Evolutionary conservation across 2,329 filamentous ascomycete species (phyloP).

Genomic region (Exophiala dermatitidis): DNA sequence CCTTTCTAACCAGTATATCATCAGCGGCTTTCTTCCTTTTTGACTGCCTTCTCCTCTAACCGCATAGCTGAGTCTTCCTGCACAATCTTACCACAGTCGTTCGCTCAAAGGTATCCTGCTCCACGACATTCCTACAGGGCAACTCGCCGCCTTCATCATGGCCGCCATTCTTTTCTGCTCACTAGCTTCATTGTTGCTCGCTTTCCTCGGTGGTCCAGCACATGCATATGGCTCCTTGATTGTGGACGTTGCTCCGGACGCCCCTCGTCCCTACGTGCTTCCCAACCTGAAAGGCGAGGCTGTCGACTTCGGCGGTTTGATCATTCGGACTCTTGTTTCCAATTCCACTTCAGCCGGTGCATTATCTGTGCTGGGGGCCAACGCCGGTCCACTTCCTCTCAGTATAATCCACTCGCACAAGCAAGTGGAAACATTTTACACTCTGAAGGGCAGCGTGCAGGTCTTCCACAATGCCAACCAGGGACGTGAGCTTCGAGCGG

Average conservation of each 20-base stretch:
- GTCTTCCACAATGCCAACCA: constrained; percentile 21
- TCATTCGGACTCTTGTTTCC: constrained; percentile 19
- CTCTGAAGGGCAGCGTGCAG: constrained; percentile 19
- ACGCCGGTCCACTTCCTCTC: constrained; percentile 16
- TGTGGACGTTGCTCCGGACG: constrained; percentile 13
- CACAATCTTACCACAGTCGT: too few species aligned
- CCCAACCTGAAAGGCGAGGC: constrained; percentile 19
- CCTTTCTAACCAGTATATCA: too few species aligned
- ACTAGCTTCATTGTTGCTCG: not conserved
- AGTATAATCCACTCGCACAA: constrained; percentile 20
- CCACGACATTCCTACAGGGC: too few species aligned
- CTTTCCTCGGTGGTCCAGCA: not conserved
- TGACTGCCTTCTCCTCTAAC: too few species aligned
- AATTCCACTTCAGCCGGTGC: constrained; percentile 16
- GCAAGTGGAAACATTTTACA: constrained; percentile 22
- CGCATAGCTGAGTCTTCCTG: too few species aligned
- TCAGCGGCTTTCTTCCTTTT: too few species aligned
- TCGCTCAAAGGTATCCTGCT: too few species aligned
- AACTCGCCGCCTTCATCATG: not conserved
- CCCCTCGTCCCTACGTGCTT: constrained; percentile 19
- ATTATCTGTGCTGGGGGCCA: constrained; percentile 16
- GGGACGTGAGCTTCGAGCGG: constrained; percentile 17
- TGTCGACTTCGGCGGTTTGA: constrained; percentile 20
- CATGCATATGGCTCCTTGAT: constrained; percentile 6
- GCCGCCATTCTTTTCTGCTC: not conserved